Evolutionary conservation across 73 alveolate genomes (phyloP).

Genomic region (Stentor roeselii): DNA sequence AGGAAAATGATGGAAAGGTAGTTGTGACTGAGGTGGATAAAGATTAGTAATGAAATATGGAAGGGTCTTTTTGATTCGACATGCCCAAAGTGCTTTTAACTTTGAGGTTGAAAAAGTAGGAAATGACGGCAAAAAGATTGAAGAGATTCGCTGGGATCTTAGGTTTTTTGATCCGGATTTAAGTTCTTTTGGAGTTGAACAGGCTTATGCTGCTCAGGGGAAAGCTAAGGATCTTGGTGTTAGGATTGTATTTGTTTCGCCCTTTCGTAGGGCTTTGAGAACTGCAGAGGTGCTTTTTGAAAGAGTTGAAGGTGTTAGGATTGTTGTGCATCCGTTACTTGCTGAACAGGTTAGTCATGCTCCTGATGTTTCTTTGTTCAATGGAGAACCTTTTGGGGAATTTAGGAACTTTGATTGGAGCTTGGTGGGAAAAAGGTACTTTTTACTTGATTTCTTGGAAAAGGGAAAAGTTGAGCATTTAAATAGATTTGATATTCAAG

Average conservation of each 20-base stretch:
- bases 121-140: not conserved
- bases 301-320: not conserved
- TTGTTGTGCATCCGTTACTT: not conserved
- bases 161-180: not conserved
- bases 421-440: not conserved
- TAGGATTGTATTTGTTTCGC: not conserved
- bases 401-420: not conserved
- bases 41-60: no score
- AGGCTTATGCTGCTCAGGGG: not conserved
- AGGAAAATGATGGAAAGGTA: not conserved
- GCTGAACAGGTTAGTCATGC: not conserved
- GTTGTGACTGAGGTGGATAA: not conserved
- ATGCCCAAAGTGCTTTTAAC: not conserved
- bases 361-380: slow-evolving; percentile 2
- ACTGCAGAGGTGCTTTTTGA: not conserved
- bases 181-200: not conserved
- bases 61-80: no score
- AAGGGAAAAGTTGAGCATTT: not conserved
- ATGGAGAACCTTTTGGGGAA: not conserved
- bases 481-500: not conserved
- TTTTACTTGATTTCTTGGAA: not conserved
- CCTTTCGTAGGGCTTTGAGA: not conserved
- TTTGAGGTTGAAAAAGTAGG: not conserved
- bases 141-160: not conserved
- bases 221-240: not conserved